These are phyloP conservation scores for Orbilia javanica DNA, from an alignment of 2,329 filamentous ascomycete genomes.

Conservation along the genomic window DNA sequence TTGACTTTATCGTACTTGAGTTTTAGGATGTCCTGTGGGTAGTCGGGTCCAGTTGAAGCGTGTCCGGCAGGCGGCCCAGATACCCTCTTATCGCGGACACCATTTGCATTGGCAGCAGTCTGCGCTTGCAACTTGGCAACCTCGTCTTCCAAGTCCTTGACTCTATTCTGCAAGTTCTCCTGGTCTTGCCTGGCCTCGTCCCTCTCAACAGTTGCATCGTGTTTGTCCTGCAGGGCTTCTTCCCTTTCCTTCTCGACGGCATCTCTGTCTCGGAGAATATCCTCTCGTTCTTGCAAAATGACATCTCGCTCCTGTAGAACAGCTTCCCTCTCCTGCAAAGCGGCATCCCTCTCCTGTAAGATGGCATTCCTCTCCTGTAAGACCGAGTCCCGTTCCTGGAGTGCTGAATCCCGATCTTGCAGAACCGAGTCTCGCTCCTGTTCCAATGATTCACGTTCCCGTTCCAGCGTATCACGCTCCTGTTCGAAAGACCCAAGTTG, in stretches of 20 bases:
- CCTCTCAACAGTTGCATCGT: conserved; percentile 43
- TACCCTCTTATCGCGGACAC: conserved; percentile 52
- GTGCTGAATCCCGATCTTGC: conserved; percentile 32
- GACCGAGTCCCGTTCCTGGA: conserved; percentile 38
- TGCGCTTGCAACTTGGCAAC: conserved; percentile 53
- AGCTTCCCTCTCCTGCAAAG: conserved; percentile 12
- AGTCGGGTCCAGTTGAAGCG: conserved; percentile 46
- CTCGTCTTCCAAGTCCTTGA: conserved; percentile 56
- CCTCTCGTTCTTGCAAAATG: conserved; percentile 17
- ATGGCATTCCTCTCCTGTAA: conserved; percentile 24
- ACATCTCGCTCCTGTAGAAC: conserved; percentile 28
- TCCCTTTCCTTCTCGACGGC: background rate
- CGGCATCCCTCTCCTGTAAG: conserved; percentile 15
- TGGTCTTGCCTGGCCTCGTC: conserved; percentile 49
- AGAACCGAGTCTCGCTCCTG: conserved; percentile 37
- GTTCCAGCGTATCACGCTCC: conserved; percentile 9
- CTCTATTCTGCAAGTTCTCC: conserved; percentile 46
- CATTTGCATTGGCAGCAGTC: conserved; percentile 24
- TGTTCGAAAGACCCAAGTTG: conserved; percentile 22
- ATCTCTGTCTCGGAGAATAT: conserved; percentile 22
- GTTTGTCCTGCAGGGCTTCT: conserved; percentile 1
- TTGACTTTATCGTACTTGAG: conserved; percentile 59
- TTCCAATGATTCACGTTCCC: conserved; percentile 8
- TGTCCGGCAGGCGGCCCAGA: conserved; percentile 41
- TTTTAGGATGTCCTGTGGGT: conserved; percentile 56